Percentiles rank a stretch among this genome's conserved stretches.
Evolutionary conservation across 108 stramenopile genomes (phyloP).

Genomic region (Pseudonitzschia multistriata): DNA sequence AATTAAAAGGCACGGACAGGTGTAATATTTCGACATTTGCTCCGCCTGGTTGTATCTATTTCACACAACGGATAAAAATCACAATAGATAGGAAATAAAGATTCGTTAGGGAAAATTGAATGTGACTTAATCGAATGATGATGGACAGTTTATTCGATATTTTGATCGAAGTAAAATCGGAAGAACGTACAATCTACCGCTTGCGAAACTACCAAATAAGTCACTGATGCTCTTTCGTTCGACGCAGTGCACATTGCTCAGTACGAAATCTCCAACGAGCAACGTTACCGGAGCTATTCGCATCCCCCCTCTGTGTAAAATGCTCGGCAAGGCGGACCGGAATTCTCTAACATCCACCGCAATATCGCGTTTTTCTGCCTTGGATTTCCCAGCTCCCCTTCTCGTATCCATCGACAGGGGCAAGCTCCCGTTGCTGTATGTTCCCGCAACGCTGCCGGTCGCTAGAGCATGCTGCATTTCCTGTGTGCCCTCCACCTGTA

Average conservation of each 20-base stretch:
- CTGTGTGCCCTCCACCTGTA: slow-evolving; percentile 65
- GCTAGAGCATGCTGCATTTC: slow-evolving; percentile 80
- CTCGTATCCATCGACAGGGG: slow-evolving; percentile 82
- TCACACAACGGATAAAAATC: not conserved
- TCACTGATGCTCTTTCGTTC: slow-evolving; percentile 96
- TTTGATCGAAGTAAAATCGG: not conserved
- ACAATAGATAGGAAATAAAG: not conserved
- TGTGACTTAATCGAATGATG: too few species aligned
- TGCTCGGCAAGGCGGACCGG: slow-evolving; percentile 91
- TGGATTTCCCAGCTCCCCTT: slow-evolving; percentile 59
- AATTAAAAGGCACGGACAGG: slow-evolving; percentile 85
- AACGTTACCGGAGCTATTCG: slow-evolving; percentile 88
- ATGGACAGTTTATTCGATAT: too few species aligned
- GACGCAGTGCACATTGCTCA: slow-evolving; percentile 94
- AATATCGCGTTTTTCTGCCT: slow-evolving; percentile 65
- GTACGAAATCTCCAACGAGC: slow-evolving; percentile 93
- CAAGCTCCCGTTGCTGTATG: slow-evolving; percentile 67
- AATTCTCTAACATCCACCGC: slow-evolving; percentile 98
- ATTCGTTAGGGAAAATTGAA: too few species aligned
- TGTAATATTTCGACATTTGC: slow-evolving; percentile 92
- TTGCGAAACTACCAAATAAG: slow-evolving; percentile 90
- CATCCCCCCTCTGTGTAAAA: slow-evolving; percentile 93
- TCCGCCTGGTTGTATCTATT: slow-evolving; percentile 75
- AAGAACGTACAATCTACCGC: slow-evolving; percentile 80
- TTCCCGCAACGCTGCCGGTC: slow-evolving; percentile 49